These are phyloP conservation scores for Borealophlyctis nickersoniae DNA, from an alignment of 192 early-diverging fungal species.

Conservation along the genomic window DNA sequence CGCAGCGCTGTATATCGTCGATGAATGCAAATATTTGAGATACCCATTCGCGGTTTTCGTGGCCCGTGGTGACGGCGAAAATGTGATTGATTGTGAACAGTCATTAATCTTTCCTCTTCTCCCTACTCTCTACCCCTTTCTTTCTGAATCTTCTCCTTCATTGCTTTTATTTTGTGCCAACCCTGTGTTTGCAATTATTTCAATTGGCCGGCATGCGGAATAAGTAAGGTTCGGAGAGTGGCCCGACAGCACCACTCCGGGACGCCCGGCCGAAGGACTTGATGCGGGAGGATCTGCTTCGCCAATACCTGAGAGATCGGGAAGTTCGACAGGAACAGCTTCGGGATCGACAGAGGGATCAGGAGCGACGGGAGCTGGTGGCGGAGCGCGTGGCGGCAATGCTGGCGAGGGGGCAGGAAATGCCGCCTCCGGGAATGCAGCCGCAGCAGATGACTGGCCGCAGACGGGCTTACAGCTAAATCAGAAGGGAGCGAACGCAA, in stretches of 20 bases:
- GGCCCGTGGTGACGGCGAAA: too few relatives aligned
- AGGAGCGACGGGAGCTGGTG: conserved; percentile 22
- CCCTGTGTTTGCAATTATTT: neutral
- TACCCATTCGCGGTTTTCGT: too few relatives aligned
- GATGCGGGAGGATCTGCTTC: conserved; percentile 23
- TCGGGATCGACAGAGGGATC: conserved; percentile 22
- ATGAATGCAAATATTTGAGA: too few relatives aligned
- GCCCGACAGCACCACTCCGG: conserved; percentile 22
- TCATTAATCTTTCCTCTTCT: conserved; percentile 14
- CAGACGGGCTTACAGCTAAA: conserved; percentile 18
- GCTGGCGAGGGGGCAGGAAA: conserved; percentile 21
- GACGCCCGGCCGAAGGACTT: conserved; percentile 14
- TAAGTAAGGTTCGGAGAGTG: conserved; percentile 34
- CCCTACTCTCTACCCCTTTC: neutral
- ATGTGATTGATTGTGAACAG: too few relatives aligned
- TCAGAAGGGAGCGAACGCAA: neutral
- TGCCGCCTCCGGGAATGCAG: conserved; percentile 17
- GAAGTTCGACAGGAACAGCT: conserved; percentile 18
- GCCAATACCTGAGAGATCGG: conserved; percentile 24
- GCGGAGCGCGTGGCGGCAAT: conserved; percentile 27
- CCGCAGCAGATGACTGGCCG: conserved; percentile 9
- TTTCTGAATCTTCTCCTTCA: neutral
- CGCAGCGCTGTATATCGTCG: too few relatives aligned
- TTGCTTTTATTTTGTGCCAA: neutral
- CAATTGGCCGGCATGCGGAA: conserved; percentile 12